A percentile compares a stretch with the other conserved stretches of the same genome.
Conservation (phyloP, 257 asterid species). For the Misopates orontium region DNA sequence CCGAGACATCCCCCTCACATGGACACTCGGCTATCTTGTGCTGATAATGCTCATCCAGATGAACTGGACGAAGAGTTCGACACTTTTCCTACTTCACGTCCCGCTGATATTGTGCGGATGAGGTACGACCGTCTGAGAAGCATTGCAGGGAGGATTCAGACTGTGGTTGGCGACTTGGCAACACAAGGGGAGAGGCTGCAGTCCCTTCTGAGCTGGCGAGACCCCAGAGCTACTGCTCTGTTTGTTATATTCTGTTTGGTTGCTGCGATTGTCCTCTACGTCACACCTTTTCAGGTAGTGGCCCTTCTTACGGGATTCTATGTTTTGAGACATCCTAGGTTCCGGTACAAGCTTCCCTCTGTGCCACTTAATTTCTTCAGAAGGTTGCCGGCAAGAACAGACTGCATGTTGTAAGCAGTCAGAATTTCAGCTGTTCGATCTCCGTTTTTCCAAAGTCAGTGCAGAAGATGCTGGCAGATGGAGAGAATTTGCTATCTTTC, state of each 20-base stretch:
- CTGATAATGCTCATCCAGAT: constrained; percentile 61
- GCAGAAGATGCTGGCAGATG: constrained; percentile 23
- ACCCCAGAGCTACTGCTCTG: constrained; percentile 69
- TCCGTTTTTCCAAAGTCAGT: constrained; percentile 4
- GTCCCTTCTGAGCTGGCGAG: constrained; percentile 74
- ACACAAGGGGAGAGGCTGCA: constrained; percentile 82
- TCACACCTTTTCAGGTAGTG: constrained; percentile 71
- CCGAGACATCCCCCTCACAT: constrained; percentile 73
- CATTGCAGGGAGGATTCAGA: constrained; percentile 70
- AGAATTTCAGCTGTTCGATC: background rate
- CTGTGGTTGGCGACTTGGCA: constrained; percentile 76
- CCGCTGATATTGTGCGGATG: constrained; percentile 55
- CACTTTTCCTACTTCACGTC: constrained; percentile 64
- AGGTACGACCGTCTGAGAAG: constrained; percentile 72
- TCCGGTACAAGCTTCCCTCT: constrained; percentile 64
- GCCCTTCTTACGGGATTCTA: constrained; percentile 60
- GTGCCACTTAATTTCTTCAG: constrained; percentile 71
- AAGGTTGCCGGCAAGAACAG: constrained; percentile 74
- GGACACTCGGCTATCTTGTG: constrained; percentile 71
- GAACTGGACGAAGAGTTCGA: constrained; percentile 74
- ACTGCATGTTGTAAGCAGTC: constrained; percentile 52
- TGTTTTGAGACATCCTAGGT: constrained; percentile 69
- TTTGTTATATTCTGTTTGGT: constrained; percentile 64
- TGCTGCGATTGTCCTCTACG: constrained; percentile 59
- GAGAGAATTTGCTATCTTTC: constrained; percentile 20